These are phyloP conservation scores for Podila epigama DNA, from an alignment of 192 early-diverging fungal genomes.

Conservation along the genomic window DNA sequence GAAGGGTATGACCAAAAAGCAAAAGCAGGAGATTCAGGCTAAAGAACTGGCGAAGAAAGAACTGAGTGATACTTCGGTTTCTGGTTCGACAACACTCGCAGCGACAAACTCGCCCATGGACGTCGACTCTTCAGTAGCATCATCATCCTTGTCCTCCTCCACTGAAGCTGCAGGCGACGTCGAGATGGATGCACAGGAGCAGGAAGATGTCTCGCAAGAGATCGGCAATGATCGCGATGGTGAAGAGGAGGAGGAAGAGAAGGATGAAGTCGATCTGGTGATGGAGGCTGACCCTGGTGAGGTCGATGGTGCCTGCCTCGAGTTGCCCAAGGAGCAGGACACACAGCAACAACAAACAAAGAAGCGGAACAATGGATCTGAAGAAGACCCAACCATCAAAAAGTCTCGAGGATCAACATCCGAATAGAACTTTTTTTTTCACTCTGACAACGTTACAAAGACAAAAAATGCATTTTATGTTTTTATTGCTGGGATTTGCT, in stretches of 20 bases:
- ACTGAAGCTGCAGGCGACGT: not conserved
- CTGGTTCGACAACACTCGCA: not conserved
- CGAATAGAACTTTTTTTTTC: too few relatives aligned
- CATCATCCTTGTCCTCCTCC: too few relatives aligned
- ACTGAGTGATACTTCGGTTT: not conserved
- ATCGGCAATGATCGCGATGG: conserved; percentile 27
- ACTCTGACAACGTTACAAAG: not conserved
- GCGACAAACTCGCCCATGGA: conserved; percentile 4
- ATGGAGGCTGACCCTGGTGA: conserved; percentile 50
- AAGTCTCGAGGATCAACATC: conserved; percentile 28
- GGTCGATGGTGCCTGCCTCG: conserved; percentile 39
- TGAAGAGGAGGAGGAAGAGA: conserved; percentile 7
- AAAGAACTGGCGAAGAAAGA: not conserved
- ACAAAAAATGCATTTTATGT: not conserved
- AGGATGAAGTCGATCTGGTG: conserved; percentile 43
- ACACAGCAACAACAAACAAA: conserved; percentile 12
- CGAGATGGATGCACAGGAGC: not conserved
- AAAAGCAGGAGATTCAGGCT: conserved; percentile 13
- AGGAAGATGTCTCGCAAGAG: conserved; percentile 5
- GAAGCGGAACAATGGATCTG: conserved; percentile 14
- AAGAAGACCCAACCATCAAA: conserved; percentile 8
- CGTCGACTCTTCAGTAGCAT: not conserved
- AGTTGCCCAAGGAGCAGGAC: conserved; percentile 31
- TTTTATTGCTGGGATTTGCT: too few relatives aligned
- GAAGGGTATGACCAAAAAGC: conserved; percentile 42